A percentile compares a stretch with the other conserved stretches of the same genome.
Evolutionary conservation across 2,329 filamentous ascomycete species (phyloP).

Genomic region (Colletotrichum orchidophilum): DNA sequence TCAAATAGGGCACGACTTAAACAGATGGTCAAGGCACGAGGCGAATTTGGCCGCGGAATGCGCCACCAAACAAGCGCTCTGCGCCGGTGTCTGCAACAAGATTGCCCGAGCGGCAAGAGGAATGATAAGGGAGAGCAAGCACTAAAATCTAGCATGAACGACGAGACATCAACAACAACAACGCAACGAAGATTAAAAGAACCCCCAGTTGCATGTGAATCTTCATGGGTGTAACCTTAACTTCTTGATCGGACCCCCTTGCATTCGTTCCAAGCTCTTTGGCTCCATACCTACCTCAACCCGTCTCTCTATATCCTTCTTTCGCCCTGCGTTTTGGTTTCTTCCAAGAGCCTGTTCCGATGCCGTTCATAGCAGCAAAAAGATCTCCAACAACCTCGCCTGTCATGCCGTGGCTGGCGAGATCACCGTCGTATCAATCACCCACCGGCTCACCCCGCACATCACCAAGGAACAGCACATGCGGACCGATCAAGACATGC

Average conservation of each 20-base stretch:
- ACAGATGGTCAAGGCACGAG: constrained; percentile 30
- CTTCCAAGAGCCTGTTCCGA: constrained; percentile 1
- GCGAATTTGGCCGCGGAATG: constrained; percentile 31
- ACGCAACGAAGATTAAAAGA: constrained; percentile 29
- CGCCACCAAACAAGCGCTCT: constrained; percentile 30
- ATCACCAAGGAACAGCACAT: constrained; percentile 23
- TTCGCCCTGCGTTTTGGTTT: not conserved
- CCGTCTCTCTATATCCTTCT: not conserved
- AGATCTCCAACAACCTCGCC: constrained; percentile 26
- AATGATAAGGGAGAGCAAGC: constrained; percentile 31
- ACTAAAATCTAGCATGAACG: not conserved
- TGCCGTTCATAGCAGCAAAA: constrained; percentile 32
- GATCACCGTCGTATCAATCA: constrained; percentile 32
- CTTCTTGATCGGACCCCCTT: constrained; percentile 4
- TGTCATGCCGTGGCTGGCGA: constrained; percentile 30
- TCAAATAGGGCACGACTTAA: not conserved
- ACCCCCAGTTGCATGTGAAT: constrained; percentile 20
- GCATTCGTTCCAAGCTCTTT: not conserved
- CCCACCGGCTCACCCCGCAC: constrained; percentile 19
- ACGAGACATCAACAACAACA: constrained; percentile 34
- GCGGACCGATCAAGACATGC: constrained; percentile 28
- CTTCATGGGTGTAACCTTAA: not conserved
- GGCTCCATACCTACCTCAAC: not conserved
- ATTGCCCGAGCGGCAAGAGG: constrained; percentile 33
- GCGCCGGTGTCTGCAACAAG: constrained; percentile 33